Evolutionary conservation across 768 basidiomycete genomes (phyloP).

Genomic region (Nevesoporus exiguus): DNA sequence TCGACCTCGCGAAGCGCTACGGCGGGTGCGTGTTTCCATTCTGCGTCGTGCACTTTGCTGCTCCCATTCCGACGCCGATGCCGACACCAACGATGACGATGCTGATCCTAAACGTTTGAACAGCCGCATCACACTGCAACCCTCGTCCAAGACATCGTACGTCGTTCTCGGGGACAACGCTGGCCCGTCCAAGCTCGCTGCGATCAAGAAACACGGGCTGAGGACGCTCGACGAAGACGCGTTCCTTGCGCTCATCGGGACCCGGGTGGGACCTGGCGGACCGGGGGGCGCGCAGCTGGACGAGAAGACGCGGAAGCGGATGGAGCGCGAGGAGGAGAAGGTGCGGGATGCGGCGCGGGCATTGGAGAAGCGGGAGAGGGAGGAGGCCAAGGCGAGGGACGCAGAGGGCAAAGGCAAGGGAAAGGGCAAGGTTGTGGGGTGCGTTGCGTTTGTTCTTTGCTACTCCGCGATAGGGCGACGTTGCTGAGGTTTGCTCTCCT

Average conservation of each 20-base stretch:
- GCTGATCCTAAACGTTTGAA: too few species aligned
- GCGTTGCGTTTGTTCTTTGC: neutral
- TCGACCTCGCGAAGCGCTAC: constrained; percentile 86
- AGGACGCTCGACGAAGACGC: constrained; percentile 81
- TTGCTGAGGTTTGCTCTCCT: neutral
- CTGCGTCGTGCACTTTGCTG: too few species aligned
- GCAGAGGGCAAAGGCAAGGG: neutral
- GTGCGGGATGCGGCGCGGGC: constrained; percentile 71
- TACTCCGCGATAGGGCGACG: too few species aligned
- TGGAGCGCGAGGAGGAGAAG: constrained; percentile 75
- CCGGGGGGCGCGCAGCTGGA: constrained; percentile 48
- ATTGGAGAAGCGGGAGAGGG: constrained; percentile 71
- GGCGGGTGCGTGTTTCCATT: constrained; percentile 65
- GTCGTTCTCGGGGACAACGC: constrained; percentile 88
- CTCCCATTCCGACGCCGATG: too few species aligned
- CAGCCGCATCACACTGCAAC: constrained; percentile 83
- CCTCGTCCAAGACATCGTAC: constrained; percentile 85
- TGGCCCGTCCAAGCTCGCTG: constrained; percentile 82
- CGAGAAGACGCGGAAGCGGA: constrained; percentile 77
- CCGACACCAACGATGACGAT: too few species aligned
- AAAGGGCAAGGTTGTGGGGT: constrained; percentile 19
- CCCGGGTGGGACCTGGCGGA: constrained; percentile 49
- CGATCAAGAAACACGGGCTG: constrained; percentile 78
- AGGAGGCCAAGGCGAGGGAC: constrained; percentile 36
- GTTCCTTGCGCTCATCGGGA: constrained; percentile 79